Conservation (phyloP, 2,329 filamentous ascomycete genomes). For the Aspergillus quadrilineatus region DNA sequence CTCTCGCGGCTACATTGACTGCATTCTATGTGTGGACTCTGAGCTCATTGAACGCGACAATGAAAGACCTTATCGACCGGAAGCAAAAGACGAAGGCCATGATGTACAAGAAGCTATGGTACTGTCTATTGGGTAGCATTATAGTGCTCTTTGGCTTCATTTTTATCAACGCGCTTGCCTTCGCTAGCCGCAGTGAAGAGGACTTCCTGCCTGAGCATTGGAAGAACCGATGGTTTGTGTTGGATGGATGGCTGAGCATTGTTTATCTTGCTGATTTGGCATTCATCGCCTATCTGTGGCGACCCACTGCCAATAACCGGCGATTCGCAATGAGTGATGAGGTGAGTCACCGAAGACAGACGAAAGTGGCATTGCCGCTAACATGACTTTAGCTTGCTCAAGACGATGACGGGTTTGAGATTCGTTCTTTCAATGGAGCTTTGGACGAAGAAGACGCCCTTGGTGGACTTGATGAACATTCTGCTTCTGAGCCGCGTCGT, state of each 20-base stretch:
- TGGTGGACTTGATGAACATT: constrained; percentile 38
- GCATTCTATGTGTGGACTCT: constrained; percentile 99
- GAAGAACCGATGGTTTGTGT: constrained; percentile 95
- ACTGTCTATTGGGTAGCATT: constrained; percentile 90
- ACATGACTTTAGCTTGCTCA: constrained; percentile 69
- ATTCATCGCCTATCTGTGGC: constrained; percentile 93
- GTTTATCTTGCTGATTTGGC: constrained; percentile 93
- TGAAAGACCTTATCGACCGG: constrained; percentile 91
- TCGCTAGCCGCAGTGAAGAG: constrained; percentile 78
- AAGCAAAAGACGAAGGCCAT: constrained; percentile 89
- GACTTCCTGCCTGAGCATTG: constrained; percentile 96
- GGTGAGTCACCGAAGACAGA: constrained; percentile 41
- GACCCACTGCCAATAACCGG: constrained; percentile 93
- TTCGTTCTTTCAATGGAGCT: constrained; percentile 81
- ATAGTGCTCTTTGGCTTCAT: constrained; percentile 97
- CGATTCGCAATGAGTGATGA: constrained; percentile 99
- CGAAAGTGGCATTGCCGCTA: constrained; percentile 18
- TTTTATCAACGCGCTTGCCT: constrained; percentile 96
- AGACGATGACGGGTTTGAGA: constrained; percentile 97
- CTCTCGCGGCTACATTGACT: constrained; percentile 85
- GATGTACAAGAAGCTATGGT: constrained; percentile 99
- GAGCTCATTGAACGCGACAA: constrained; percentile 89
- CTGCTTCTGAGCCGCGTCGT: constrained; percentile 31
- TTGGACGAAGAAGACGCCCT: constrained; percentile 62
- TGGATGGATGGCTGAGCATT: constrained; percentile 95